Evolutionary conservation across 2,329 filamentous ascomycete species (phyloP), one percentile per base, ranked within the genome.

Genomic region (Pyrenochaeta sp.): DNA sequence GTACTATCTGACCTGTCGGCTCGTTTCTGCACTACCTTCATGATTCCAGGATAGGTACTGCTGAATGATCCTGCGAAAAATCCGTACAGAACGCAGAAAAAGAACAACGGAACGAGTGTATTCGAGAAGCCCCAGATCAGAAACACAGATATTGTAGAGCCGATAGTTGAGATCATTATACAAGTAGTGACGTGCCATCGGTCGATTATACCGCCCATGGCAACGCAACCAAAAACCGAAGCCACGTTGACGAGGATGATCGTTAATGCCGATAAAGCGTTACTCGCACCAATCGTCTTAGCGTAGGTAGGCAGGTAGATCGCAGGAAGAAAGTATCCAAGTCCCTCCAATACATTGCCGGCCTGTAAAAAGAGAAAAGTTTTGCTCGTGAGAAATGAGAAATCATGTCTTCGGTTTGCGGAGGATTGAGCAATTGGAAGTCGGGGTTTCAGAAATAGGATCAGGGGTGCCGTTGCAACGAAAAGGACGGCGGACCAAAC

Each of bases 91-190:
- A 67, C 35, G 26, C 50, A 59, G 39, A 69, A 69, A 7, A 57
- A 48, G 11, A 63, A 48, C 7, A 82, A 58, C 0, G 63, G 44
- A 0, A 59, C 53, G 51, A 71, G 7, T 41, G 64, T 68, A 2
- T 66, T 63, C 0, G 76, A 69, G 11, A 79, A 58, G 0, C 78
- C 78, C 78, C 79, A 81, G 19, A 75, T 43, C 0, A 76, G 54
- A 40, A 79, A 77, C 0, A 74, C 63, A 0, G 74, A 71, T 1
- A 74, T 7, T 1, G 65, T 68, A 17, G 74, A 41, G 7, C 76
- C 75, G 13, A 72, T 30, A 0, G 72, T 72, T 1, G 73, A 75
- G 23, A 77, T 59, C 1, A 74, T 51, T 18, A 74, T 72, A 19
- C 74, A 72, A 0, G 70, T 74, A 3, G 71, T 73, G 18, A 71